Evolutionary conservation across 2,329 filamentous ascomycete species (phyloP).

Genomic region (Apiospora rasikravindrae): DNA sequence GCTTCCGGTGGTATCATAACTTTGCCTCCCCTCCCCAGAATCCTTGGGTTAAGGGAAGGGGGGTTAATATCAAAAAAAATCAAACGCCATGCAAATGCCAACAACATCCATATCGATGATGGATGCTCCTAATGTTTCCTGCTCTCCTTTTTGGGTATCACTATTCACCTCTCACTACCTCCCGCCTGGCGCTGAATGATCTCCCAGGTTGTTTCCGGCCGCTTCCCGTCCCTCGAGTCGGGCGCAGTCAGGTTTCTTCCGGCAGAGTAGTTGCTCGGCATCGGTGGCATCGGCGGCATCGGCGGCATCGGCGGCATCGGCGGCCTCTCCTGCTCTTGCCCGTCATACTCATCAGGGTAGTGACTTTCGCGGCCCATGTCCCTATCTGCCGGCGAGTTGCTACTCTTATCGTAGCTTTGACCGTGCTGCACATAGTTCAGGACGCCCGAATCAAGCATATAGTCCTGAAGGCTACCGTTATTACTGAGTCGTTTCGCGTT

Average conservation of each 20-base stretch:
- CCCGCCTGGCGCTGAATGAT: constrained; percentile 1
- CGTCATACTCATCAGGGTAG: neutral
- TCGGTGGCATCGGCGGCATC: neutral
- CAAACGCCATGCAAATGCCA: constrained; percentile 14
- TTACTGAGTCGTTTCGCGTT: neutral
- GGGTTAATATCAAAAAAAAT: neutral
- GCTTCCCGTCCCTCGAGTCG: neutral
- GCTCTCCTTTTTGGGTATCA: neutral
- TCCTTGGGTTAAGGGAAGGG: neutral
- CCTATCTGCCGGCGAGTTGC: neutral
- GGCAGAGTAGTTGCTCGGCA: neutral
- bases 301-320: constrained; percentile 6
- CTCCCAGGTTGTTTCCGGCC: constrained; percentile 1
- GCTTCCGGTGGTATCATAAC: constrained; percentile 10
- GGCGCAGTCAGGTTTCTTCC: constrained; percentile 10
- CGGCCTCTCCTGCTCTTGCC: neutral
- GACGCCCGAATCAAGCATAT: neutral
- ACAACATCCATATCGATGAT: neutral
- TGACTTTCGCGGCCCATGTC: constrained; percentile 8
- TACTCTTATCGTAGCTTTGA: neutral
- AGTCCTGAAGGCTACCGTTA: neutral
- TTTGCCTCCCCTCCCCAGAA: neutral
- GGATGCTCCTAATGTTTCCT: neutral
- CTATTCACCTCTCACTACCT: neutral
- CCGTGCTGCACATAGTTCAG: neutral